These are phyloP conservation scores for Voacanga thouarsii DNA, from an alignment of 257 asterid species.

Conservation along the genomic window DNA sequence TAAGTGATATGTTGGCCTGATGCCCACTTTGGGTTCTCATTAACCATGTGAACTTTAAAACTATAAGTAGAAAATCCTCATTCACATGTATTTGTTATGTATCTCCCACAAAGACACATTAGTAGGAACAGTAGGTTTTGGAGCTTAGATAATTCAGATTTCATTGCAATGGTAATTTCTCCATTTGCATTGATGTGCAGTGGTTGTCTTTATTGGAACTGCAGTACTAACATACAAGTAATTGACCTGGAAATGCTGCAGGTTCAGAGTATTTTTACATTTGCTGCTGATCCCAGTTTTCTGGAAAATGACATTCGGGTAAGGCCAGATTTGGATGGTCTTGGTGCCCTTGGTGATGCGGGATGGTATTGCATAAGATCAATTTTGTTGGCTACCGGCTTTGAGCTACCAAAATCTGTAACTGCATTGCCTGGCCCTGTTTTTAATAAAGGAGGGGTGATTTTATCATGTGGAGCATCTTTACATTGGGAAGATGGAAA, in stretches of 20 bases:
- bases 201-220: not conserved
- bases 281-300: slow-evolving; percentile 28
- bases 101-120: not conserved
- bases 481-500: slow-evolving; percentile 42
- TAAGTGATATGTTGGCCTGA: too few relatives aligned
- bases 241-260: slow-evolving; percentile 12
- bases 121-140: not conserved
- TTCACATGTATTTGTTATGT: not conserved
- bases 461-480: slow-evolving; percentile 39
- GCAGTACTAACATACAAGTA: not conserved
- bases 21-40: not conserved
- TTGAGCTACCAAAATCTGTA: slow-evolving; percentile 37
- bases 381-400: slow-evolving; percentile 33
- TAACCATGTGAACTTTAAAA: not conserved
- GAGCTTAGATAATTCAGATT: not conserved
- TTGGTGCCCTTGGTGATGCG: slow-evolving; percentile 44
- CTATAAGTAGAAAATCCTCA: not conserved
- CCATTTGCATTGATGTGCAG: not conserved
- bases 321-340: slow-evolving; percentile 46
- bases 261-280: slow-evolving; percentile 32
- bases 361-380: slow-evolving; percentile 45
- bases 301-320: slow-evolving; percentile 41
- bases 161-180: not conserved
- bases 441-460: slow-evolving; percentile 35
- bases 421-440: slow-evolving; percentile 30